Evolutionary conservation across 108 stramenopile genomes (phyloP).

Genomic region (Cyclotella baltica): DNA sequence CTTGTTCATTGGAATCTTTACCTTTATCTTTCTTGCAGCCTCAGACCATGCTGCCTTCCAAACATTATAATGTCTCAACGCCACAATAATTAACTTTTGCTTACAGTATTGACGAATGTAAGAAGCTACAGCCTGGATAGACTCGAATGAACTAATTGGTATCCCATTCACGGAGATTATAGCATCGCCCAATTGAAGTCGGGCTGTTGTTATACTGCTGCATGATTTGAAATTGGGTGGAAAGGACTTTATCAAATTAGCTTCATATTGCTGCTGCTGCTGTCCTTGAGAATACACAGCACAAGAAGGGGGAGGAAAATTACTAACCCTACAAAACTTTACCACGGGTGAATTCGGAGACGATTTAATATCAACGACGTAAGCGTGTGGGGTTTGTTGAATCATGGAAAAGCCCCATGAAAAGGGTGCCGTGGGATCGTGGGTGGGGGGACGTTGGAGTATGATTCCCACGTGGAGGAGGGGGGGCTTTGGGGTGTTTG

Average conservation of each 20-base stretch:
- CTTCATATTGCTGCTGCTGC: constrained; percentile 18
- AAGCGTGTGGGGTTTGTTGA: constrained; percentile 33
- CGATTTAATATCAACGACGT: constrained; percentile 26
- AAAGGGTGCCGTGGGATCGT: constrained; percentile 1
- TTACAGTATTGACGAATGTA: constrained; percentile 36
- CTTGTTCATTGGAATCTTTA: background rate
- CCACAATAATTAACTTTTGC: constrained; percentile 28
- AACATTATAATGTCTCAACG: constrained; percentile 33
- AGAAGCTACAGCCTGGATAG: constrained; percentile 12
- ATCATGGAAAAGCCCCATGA: constrained; percentile 43
- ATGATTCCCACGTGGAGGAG: constrained; percentile 32
- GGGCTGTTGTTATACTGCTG: constrained; percentile 4
- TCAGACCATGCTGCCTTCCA: constrained; percentile 30
- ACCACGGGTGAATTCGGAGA: constrained; percentile 8
- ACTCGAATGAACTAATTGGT: constrained; percentile 26
- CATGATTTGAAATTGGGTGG: constrained; percentile 4
- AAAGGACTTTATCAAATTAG: constrained; percentile 10
- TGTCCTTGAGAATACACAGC: constrained; percentile 14
- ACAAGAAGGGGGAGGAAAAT: constrained; percentile 22
- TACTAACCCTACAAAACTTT: constrained; percentile 29
- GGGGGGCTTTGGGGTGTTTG: background rate
- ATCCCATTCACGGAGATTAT: constrained; percentile 49
- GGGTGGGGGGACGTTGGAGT: constrained; percentile 14
- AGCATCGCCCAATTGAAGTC: constrained; percentile 43
- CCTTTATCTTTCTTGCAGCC: constrained; percentile 3